A percentile compares a stretch with the other conserved stretches of the same genome.
These are phyloP conservation scores for Torulaspora delbrueckii DNA, from an alignment of 805 yeast species.

Conservation along the genomic window DNA sequence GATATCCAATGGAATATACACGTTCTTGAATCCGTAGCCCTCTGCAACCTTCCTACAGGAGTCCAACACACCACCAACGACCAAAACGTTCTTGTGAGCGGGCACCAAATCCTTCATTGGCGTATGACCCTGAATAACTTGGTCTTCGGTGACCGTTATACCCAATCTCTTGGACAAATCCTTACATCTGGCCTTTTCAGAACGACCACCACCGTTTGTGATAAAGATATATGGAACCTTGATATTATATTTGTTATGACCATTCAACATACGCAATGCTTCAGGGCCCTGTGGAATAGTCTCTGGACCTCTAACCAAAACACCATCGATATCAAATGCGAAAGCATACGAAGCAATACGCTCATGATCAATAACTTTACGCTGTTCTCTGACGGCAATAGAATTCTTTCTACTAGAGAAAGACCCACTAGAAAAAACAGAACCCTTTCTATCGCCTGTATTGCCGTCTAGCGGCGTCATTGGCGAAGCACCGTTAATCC, in stretches of 20 bases:
- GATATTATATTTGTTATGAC: constrained; percentile 70
- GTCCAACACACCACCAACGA: constrained; percentile 86
- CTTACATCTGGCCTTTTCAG: constrained; percentile 66
- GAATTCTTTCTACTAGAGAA: constrained; percentile 21
- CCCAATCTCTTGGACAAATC: constrained; percentile 62
- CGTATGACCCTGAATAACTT: constrained; percentile 89
- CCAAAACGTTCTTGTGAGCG: constrained; percentile 66
- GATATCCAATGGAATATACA: constrained; percentile 75
- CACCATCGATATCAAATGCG: constrained; percentile 93
- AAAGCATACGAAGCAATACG: constrained; percentile 81
- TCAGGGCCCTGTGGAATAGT: constrained; percentile 75
- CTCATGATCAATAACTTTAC: constrained; percentile 56
- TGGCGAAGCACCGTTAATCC: constrained; percentile 39
- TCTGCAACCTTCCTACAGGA: constrained; percentile 78
- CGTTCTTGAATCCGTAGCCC: constrained; percentile 78
- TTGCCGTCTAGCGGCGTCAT: constrained; percentile 23
- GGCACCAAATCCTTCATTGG: constrained; percentile 82
- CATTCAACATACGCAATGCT: constrained; percentile 69
- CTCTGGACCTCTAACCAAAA: constrained; percentile 76
- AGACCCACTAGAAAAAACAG: constrained; percentile 10
- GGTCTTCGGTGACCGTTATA: constrained; percentile 61
- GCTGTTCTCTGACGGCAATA: constrained; percentile 40
- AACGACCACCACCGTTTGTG: constrained; percentile 90
- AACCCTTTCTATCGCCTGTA: constrained; percentile 10
- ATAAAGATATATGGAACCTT: constrained; percentile 79